phyloP scores from a whole-genome alignment of 352 stramenopile species.

The Phytophthora chlamydospora region DNA sequence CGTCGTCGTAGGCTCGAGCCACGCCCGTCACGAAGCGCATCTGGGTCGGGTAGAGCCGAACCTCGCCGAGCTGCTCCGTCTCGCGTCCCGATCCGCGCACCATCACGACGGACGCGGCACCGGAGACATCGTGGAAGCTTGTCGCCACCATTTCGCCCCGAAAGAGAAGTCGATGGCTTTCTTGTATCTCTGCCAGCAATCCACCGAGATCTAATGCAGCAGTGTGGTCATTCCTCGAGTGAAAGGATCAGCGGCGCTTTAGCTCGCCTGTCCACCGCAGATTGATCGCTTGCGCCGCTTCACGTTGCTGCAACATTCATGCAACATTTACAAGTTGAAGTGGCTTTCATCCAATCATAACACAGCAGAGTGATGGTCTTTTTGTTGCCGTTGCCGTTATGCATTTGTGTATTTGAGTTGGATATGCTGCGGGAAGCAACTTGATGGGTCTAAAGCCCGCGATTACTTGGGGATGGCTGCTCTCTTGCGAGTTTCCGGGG shows the following conservation, averaged over 20 bases:
- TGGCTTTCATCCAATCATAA: constrained; percentile 6
- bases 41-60: constrained; percentile 59
- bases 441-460: background rate
- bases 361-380: constrained; percentile 17
- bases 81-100: constrained; percentile 14
- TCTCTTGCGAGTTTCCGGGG: constrained; percentile 22
- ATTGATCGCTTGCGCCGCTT: constrained; percentile 23
- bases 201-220: constrained; percentile 9
- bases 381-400: constrained; percentile 15
- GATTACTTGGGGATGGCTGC: background rate
- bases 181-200: background rate
- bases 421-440: background rate
- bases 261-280: constrained; percentile 18
- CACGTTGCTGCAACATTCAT: constrained; percentile 20
- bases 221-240: constrained; percentile 3
- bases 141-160: constrained; percentile 32
- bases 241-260: constrained; percentile 10
- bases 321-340: constrained; percentile 23
- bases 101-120: constrained; percentile 30
- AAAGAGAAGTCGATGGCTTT: background rate
- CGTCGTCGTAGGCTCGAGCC: constrained; percentile 71
- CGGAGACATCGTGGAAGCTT: constrained; percentile 36
- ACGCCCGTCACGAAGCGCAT: constrained; percentile 80
- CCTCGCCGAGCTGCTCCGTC: constrained; percentile 38
- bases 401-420: too few species aligned